These are phyloP conservation scores for Fusarium albosuccineum DNA, from an alignment of 2,329 filamentous ascomycete genomes.

Conservation along the genomic window DNA sequence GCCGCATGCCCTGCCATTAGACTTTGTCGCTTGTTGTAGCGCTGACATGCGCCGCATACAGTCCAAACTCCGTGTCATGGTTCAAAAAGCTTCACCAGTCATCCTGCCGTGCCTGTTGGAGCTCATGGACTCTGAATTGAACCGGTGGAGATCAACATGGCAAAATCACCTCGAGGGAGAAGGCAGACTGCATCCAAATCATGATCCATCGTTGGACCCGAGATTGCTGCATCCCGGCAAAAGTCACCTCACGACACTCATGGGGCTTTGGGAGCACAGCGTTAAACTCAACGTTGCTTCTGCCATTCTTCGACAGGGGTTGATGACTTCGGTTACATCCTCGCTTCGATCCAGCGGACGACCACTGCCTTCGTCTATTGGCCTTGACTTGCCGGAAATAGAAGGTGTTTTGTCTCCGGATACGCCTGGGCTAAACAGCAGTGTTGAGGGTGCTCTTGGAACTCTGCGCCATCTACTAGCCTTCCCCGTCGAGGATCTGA, in stretches of 20 bases:
- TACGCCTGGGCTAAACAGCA: constrained; percentile 10
- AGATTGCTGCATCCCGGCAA: constrained; percentile 10
- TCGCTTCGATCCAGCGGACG: constrained; percentile 14
- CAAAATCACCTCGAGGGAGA: constrained; percentile 7
- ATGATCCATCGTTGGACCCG: neutral
- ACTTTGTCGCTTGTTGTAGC: constrained; percentile 24
- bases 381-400: constrained; percentile 11
- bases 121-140: constrained; percentile 21
- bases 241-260: constrained; percentile 4
- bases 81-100: constrained; percentile 9
- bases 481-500: constrained; percentile 25
- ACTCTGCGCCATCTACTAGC: constrained; percentile 22
- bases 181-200: neutral
- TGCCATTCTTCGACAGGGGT: constrained; percentile 27
- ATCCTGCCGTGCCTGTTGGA: constrained; percentile 23
- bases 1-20: constrained; percentile 13
- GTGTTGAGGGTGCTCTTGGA: constrained; percentile 15
- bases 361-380: neutral
- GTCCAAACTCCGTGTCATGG: constrained; percentile 10
- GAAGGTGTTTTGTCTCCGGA: constrained; percentile 18
- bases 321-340: constrained; percentile 16
- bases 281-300: constrained; percentile 30
- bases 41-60: constrained; percentile 20
- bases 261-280: constrained; percentile 33
- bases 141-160: constrained; percentile 18